Conservation (phyloP, 2,329 filamentous ascomycete genomes). For the Pseudopithomyces maydicus region DNA sequence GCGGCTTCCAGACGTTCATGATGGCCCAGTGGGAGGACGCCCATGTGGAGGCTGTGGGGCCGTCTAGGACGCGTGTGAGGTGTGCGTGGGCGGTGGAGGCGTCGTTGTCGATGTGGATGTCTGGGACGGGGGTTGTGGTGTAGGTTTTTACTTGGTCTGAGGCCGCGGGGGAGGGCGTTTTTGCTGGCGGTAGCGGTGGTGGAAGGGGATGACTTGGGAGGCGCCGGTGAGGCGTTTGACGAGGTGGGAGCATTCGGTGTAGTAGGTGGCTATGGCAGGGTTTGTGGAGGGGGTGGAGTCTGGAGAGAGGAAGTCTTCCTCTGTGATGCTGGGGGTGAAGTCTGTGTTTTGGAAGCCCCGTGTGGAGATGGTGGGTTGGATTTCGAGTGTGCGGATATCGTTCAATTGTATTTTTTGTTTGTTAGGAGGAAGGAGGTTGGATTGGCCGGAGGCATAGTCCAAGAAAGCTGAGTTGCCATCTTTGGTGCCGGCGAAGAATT, state of each 20-base stretch:
- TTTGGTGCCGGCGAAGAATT: constrained; percentile 2
- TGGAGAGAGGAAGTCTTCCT: not conserved
- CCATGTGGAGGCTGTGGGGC: not conserved
- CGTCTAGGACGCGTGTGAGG: not conserved
- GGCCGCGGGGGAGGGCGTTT: not conserved
- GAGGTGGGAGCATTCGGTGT: constrained; percentile 1
- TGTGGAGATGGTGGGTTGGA: not conserved
- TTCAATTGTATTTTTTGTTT: not conserved
- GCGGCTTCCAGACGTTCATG: constrained; percentile 4
- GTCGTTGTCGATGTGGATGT: constrained; percentile 10
- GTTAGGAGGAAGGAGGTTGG: not conserved
- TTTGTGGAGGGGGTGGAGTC: not conserved
- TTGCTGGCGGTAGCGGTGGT: constrained; percentile 5
- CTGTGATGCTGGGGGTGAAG: not conserved
- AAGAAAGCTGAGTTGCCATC: constrained; percentile 3
- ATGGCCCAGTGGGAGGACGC: constrained; percentile 3
- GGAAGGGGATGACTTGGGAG: not conserved
- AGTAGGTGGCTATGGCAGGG: not conserved
- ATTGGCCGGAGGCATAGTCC: not conserved
- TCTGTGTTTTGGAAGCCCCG: not conserved
- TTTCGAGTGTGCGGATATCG: not conserved
- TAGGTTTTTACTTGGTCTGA: not conserved
- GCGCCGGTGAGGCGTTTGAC: not conserved
- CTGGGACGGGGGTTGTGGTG: constrained; percentile 2
- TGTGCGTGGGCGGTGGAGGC: not conserved